Evolutionary conservation across 345 rosid genomes (phyloP).

Genomic region (Rhizophora apiculata): DNA sequence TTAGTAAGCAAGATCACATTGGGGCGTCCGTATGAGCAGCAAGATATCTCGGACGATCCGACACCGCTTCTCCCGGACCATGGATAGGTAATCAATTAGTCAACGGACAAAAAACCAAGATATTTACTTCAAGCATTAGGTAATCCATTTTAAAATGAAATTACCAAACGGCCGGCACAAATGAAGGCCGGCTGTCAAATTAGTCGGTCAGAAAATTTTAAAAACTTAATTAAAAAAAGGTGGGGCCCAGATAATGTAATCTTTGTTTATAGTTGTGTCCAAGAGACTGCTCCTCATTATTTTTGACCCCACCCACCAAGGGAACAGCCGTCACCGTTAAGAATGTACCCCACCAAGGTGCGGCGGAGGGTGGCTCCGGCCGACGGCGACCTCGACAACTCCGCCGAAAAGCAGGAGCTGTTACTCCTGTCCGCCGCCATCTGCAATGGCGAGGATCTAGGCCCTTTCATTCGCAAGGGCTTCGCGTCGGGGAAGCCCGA

Average conservation of each 20-base stretch:
- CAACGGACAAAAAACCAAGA: background rate
- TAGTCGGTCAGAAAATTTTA: background rate
- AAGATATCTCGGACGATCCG: background rate
- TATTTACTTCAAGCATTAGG: background rate
- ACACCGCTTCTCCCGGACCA: background rate
- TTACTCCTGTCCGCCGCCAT: constrained; percentile 82
- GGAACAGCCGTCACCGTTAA: no score
- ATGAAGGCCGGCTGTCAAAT: background rate
- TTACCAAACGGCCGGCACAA: background rate
- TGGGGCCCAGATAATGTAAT: no score
- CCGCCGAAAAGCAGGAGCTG: constrained; percentile 80
- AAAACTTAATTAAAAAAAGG: no score
- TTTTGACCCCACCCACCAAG: background rate
- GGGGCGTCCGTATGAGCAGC: no score
- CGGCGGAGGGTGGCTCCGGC: constrained; percentile 74
- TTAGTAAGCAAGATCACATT: no score
- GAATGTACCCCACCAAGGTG: constrained; percentile 59
- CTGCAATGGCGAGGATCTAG: constrained; percentile 90
- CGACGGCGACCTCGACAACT: constrained; percentile 51
- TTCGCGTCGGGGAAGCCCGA: constrained; percentile 85
- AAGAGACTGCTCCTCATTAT: background rate
- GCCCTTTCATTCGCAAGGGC: constrained; percentile 81
- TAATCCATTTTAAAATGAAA: background rate
- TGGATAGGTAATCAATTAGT: background rate
- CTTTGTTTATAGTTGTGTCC: background rate